These are phyloP conservation scores for Malania oleifera DNA, from an alignment of 164 flowering plant species.

Conservation along the genomic window DNA sequence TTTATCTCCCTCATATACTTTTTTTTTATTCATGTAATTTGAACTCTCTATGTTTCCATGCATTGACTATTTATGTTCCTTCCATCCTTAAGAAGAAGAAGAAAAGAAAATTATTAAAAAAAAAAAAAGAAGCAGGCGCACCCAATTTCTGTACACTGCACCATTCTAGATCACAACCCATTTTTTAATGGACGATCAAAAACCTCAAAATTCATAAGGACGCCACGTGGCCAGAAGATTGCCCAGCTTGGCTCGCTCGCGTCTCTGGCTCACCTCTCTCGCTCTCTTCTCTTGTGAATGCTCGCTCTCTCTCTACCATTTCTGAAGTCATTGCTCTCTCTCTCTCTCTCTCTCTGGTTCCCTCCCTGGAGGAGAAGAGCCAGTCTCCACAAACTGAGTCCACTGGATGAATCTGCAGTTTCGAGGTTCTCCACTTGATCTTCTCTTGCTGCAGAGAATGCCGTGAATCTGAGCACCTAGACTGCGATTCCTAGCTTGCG, in stretches of 20 bases:
- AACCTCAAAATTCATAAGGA: slow-evolving; percentile 9
- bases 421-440: not conserved
- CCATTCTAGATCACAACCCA: too few species aligned
- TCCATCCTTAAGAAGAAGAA: too few species aligned
- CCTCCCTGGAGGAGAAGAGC: not conserved
- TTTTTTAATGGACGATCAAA: slow-evolving; percentile 1
- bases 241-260: slow-evolving; percentile 9
- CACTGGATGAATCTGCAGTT: not conserved
- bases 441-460: not conserved
- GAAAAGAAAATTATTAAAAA: too few species aligned
- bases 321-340: too few species aligned
- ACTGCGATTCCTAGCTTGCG: not conserved
- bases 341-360: slow-evolving; percentile 4
- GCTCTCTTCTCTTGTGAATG: not conserved
- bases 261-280: not conserved
- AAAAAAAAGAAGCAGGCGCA: too few species aligned
- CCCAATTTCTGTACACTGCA: too few species aligned
- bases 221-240: slow-evolving; percentile 17
- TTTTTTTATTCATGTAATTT: too few species aligned
- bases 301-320: not conserved
- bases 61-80: too few species aligned
- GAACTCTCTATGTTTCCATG: too few species aligned
- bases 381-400: not conserved
- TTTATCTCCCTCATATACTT: too few species aligned
- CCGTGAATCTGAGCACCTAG: not conserved